Conservation (phyloP, 331 rosid genomes). For the Pyrus hybrid region DNA sequence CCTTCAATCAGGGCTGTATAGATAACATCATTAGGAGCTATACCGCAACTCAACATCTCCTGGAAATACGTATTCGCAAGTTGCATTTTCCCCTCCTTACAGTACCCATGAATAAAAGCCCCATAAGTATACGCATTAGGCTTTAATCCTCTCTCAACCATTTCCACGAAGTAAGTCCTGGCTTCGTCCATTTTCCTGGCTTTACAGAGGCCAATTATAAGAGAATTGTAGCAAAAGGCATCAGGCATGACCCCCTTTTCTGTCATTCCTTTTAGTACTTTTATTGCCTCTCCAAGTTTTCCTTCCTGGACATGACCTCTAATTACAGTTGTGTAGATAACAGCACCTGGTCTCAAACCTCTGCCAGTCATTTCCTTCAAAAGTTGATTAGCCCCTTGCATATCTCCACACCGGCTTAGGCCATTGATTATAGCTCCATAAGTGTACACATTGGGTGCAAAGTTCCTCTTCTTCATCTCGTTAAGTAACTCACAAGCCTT, state of each 20-base stretch:
- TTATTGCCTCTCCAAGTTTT: conserved; percentile 26
- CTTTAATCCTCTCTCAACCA: conserved; percentile 31
- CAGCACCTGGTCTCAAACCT: conserved; percentile 32
- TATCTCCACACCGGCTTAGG: conserved; percentile 27
- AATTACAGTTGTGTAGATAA: conserved; percentile 30
- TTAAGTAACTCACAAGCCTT: conserved; percentile 28
- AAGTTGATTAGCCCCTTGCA: conserved; percentile 24
- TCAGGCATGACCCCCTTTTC: conserved; percentile 32
- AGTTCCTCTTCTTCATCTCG: conserved; percentile 32
- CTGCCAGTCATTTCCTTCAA: conserved; percentile 23
- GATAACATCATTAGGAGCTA: conserved; percentile 29
- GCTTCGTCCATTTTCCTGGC: conserved; percentile 38
- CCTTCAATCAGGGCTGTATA: conserved; percentile 36
- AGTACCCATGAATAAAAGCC: conserved; percentile 30
- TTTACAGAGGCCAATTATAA: conserved; percentile 36
- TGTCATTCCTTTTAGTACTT: conserved; percentile 28
- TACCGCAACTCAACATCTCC: conserved; percentile 31
- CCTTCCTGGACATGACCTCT: conserved; percentile 34
- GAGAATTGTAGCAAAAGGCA: conserved; percentile 40
- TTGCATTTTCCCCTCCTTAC: conserved; percentile 32
- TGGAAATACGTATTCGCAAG: conserved; percentile 35
- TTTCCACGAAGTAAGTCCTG: conserved; percentile 25
- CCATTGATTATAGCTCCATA: conserved; percentile 37
- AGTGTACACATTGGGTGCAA: conserved; percentile 21
- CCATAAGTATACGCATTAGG: conserved; percentile 48